These are phyloP conservation scores for Solanum hybrid DNA, from an alignment of 305 asterid species.

Conservation along the genomic window DNA sequence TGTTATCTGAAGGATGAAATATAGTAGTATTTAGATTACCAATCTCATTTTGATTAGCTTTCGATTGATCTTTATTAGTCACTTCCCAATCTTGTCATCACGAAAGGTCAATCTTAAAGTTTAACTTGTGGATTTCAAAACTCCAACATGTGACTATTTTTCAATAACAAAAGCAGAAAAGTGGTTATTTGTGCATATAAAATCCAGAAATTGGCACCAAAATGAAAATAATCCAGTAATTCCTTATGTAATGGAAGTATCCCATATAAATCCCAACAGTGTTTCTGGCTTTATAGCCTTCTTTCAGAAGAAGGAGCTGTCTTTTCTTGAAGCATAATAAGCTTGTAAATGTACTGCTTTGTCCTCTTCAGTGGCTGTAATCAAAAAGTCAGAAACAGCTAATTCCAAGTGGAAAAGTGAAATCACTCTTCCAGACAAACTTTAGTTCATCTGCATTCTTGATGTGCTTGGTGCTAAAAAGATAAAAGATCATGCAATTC, in stretches of 20 bases:
- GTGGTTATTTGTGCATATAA: not conserved
- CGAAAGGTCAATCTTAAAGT: not conserved
- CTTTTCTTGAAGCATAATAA: not conserved
- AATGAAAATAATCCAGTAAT: not conserved
- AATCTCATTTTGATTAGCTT: not conserved
- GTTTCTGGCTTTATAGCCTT: not conserved
- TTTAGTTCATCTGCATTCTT: accelerated
- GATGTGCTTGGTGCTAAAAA: not conserved
- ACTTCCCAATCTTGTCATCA: not conserved
- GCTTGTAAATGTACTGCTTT: not conserved
- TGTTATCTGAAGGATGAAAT: not conserved
- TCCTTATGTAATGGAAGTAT: not conserved
- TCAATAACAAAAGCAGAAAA: not conserved
- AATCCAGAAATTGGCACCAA: not conserved
- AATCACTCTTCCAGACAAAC: not conserved
- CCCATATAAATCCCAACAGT: not conserved
- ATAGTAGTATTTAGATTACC: not conserved
- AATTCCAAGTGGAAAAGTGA: not conserved
- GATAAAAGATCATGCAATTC: not conserved
- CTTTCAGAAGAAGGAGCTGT: not conserved
- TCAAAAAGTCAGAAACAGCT: not conserved
- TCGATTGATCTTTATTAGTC: not conserved
- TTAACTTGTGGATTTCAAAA: not conserved
- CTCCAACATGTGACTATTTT: not conserved
- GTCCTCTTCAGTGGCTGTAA: not conserved